Evolutionary conservation across 140 eudicot species (phyloP), one percentile per base, ranked within the genome.

Genomic region (Anethum foeniculum): DNA sequence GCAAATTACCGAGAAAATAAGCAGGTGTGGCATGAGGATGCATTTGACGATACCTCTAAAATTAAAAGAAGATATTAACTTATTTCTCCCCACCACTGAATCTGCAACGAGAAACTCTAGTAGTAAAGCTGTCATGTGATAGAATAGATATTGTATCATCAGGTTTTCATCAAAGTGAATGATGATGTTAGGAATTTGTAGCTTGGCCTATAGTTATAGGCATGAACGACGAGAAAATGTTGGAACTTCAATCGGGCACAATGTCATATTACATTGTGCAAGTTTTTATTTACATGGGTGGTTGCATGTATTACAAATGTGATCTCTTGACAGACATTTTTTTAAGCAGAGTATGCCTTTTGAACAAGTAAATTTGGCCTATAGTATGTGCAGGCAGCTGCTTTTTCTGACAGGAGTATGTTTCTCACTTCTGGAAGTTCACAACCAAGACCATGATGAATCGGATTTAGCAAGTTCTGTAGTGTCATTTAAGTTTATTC

Each of bases 11-110:
- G 91, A 71, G 84, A 82, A 4, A 48, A 47, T 65, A 85, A 76
- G 64, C 82, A 82, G 71, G 84, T 81, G 23, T 83, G 88, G 88
- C 88, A 88, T 81, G 91, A 88, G 48, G 85, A 88, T 30, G 84
- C 80, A 3, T 88, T 85, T 78, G 79, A 39, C 21, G 91, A 83
- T 47, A 77, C 23, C 71, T 84, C 88, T 48, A 75, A 83, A 72
- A 30, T 48, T 78, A 88, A 85, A 80, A 79, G 84, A 83, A 88
- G 91, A 83, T 88, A 81, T 76, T 85, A 83, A 85, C 62, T 25
- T 82, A 25, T 7, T 43, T 74, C 38, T 48, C 65, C 2, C 51
- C n/a, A 39, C 81, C 13, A 19, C 51, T 16, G 77, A 56, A 81
- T 41, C 44, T 16, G 5, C 60, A 27, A 28, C 1, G 28, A 51